Base-by-base conservation (phyloP, 2,329 filamentous ascomycete species). In the Aureobasidium sp. region DNA sequence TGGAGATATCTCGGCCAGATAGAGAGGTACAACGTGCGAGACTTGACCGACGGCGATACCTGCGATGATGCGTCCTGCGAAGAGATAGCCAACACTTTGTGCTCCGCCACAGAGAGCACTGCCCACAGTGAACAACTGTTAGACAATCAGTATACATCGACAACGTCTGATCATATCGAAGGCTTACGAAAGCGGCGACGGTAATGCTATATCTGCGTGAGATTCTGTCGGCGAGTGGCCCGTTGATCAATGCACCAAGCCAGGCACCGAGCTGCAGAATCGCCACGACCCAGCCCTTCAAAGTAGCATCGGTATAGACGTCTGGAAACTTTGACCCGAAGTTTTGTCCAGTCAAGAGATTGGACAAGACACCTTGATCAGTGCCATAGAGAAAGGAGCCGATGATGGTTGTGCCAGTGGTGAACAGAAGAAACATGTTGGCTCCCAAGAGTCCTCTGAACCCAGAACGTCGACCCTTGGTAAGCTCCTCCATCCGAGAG, bases 201-300 rank as follows among this genome's bases (percentile, higher is more conserved):
- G 91, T 73, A 61, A 90, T 85, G 7, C 83, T 82, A 66, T 87
- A 87, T 71, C 90, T 90, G 52, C 89, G 80, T 1, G 86, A 88
- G 57, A 86, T 72, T 2, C 81, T 77, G 70, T 91, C 88, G n/a
- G 87, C 87, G n/a, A 91, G 72, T 68, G 87, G 87, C 0, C 87
- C 86, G 1, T 84, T 88, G 39, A 87, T 78, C 2, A 91, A 73
- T 0, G 87, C 84, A 37, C 89, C 89, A n/a, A 90, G 70, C 88
- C 88, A 91, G 48, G 88, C 88, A 59, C 88, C 88, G 1, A 91
- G 81, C 70, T 91, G 87, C 25, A 91, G 82, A 65, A 90, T 89
- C 1, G 55, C 37, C 5, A 45, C 41, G 9, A 80, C 71, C 78
- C 77, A 79, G 36, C 78, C 78, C 63, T 79, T 75, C 62, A 77